Base-by-base conservation (phyloP, 2,329 filamentous ascomycete species). In the Corinectria fuckeliana region DNA sequence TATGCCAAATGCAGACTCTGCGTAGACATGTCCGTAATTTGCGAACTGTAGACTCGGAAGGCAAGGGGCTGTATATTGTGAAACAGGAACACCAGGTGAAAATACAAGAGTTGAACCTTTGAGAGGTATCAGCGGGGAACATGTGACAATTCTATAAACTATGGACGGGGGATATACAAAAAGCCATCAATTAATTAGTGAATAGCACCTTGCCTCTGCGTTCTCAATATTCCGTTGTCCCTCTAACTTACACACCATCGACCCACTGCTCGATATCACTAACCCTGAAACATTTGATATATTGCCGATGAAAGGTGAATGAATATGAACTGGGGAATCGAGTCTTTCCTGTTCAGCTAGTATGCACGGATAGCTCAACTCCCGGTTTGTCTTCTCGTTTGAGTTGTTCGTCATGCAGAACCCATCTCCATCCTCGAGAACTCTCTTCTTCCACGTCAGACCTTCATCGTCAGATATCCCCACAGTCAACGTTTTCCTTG, bases 331-430 rank as follows among this genome's bases (percentile, higher is more conserved):
- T 4, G 65, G 42, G 4, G 64, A 71, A 0, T 21, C 20, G 1
- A 16, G 20, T 0, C 13, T 55, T 2, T 4, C 63, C 2, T 61
- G 58, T 7, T 78, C 66, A 1, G 72, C 61, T 6, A 63, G 58
- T 28, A 81, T 79, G 60, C 78, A 80, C 0, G 78, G 79, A 50
- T 81, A 81, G 21, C 77, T 79, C 30, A 81, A 44, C 56, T 81
- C 78, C 7, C 78, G 65, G 23, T 81, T 81, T 3, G 75, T 70
- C 41, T 77, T 76, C 1, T 77, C 71, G 9, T 70, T 69, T 0
- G 76, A 79, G 50, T 80, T 79, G 57, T 81, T 81, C 0, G 78
- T 81, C 69, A 80, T 73, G 49, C 79, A 81, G 23, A 76, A 80
- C 0, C 79, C 79, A 61, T 81, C 77, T 0, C 78, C 78, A 3